Conservation (phyloP, 257 asterid species). For the Ophiorrhiza pumila region DNA sequence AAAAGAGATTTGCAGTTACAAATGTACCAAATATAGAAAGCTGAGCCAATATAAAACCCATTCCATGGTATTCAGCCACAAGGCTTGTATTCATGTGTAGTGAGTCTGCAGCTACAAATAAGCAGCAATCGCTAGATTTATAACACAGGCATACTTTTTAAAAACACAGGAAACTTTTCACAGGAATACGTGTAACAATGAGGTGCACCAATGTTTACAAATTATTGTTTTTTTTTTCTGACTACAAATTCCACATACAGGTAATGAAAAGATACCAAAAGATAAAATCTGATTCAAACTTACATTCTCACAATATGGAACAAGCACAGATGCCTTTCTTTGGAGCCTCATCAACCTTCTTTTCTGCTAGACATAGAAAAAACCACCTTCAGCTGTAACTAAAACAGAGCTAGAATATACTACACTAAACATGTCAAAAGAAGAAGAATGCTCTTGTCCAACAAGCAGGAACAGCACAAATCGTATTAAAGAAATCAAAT, state of each 20-base stretch:
- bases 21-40: background rate
- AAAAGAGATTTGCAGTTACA: conserved; percentile 5
- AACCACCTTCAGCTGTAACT: conserved; percentile 7
- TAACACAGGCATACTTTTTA: conserved; percentile 32
- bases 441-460: background rate
- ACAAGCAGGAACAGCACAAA: background rate
- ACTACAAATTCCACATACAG: conserved; percentile 35
- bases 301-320: conserved; percentile 46
- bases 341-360: conserved; percentile 47
- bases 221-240: conserved; percentile 35
- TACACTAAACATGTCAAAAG: background rate
- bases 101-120: conserved; percentile 42
- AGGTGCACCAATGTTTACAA: conserved; percentile 43
- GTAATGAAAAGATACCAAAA: conserved; percentile 24
- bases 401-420: background rate
- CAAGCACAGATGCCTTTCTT: conserved; percentile 47
- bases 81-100: conserved; percentile 29
- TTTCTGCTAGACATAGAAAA: conserved; percentile 33
- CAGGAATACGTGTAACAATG: conserved; percentile 31
- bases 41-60: conserved; percentile 14
- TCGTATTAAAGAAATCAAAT: background rate
- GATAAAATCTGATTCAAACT: conserved; percentile 29
- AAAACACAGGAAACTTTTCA: conserved; percentile 29
- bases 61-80: conserved; percentile 21
- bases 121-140: conserved; percentile 29